Conservation (phyloP, 345 rosid genomes). For the Bruguiera sexangula region DNA sequence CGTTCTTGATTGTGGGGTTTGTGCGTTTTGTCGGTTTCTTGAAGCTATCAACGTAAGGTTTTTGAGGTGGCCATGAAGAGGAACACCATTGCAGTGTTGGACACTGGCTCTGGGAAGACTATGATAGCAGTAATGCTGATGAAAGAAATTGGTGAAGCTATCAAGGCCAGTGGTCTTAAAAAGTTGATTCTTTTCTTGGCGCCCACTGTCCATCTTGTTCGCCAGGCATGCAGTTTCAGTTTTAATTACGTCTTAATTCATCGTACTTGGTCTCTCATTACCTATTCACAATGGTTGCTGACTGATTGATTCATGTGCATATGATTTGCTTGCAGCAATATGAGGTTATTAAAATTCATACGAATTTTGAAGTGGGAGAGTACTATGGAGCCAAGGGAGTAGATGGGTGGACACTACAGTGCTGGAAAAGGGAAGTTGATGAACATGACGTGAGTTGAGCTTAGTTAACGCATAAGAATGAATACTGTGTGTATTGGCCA, state of each 20-base stretch:
- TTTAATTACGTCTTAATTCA: neutral
- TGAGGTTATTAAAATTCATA: constrained; percentile 42
- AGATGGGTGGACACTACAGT: constrained; percentile 52
- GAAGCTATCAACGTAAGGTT: constrained; percentile 57
- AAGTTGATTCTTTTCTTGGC: constrained; percentile 69
- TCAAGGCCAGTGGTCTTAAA: constrained; percentile 32
- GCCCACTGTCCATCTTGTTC: constrained; percentile 74
- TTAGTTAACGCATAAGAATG: neutral
- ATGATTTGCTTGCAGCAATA: constrained; percentile 55
- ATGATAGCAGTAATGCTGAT: constrained; percentile 65
- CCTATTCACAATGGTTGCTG: neutral
- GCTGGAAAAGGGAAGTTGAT: constrained; percentile 68
- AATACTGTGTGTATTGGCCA: neutral
- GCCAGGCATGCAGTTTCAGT: constrained; percentile 45
- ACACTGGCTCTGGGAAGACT: constrained; percentile 66
- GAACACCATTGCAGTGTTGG: constrained; percentile 77
- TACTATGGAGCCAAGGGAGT: constrained; percentile 79
- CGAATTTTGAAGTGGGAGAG: constrained; percentile 51
- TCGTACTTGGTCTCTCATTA: neutral
- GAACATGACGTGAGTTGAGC: constrained; percentile 55
- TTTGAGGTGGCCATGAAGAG: constrained; percentile 63
- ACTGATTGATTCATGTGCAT: neutral
- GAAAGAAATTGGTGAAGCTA: constrained; percentile 34
- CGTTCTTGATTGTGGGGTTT: neutral
- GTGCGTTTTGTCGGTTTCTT: constrained; percentile 5